phyloP scores from a whole-genome alignment of 108 stramenopile genomes.

The Skeletonema costatum region DNA sequence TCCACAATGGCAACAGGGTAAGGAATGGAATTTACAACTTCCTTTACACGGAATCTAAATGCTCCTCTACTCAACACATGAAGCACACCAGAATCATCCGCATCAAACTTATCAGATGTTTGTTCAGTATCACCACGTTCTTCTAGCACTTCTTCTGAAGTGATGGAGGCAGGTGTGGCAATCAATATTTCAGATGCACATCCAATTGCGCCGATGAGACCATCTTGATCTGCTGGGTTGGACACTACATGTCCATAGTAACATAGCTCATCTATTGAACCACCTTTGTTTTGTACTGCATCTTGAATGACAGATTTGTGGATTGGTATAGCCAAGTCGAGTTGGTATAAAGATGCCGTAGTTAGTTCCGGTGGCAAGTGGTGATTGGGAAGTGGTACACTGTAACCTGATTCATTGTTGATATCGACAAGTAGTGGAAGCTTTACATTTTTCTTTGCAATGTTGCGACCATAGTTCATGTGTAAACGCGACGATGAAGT shows the following conservation, averaged over 20 bases:
- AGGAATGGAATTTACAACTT: slow-evolving; percentile 69
- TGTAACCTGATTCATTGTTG: slow-evolving; percentile 4
- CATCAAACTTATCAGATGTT: background rate
- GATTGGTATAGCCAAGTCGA: slow-evolving; percentile 58
- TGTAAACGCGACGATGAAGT: slow-evolving; percentile 8
- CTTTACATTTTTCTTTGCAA: slow-evolving; percentile 38
- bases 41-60: slow-evolving; percentile 78
- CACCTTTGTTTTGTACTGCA: slow-evolving; percentile 31
- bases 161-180: slow-evolving; percentile 26
- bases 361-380: slow-evolving; percentile 76
- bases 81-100: slow-evolving; percentile 32
- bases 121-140: slow-evolving; percentile 10
- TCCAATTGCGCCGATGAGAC: slow-evolving; percentile 76
- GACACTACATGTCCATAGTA: slow-evolving; percentile 73
- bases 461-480: slow-evolving; percentile 30
- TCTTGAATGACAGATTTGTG: slow-evolving; percentile 72
- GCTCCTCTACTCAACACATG: slow-evolving; percentile 63
- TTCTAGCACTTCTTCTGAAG: slow-evolving; percentile 1
- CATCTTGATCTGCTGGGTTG: slow-evolving; percentile 30
- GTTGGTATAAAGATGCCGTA: slow-evolving; percentile 70
- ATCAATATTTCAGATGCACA: slow-evolving; percentile 75
- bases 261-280: slow-evolving; percentile 13
- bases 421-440: slow-evolving; percentile 47
- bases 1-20: slow-evolving; percentile 82
- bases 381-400: slow-evolving; percentile 69